Base-by-base conservation (phyloP, 163 green algal genomes). In the Scenedesmus sp. region DNA sequence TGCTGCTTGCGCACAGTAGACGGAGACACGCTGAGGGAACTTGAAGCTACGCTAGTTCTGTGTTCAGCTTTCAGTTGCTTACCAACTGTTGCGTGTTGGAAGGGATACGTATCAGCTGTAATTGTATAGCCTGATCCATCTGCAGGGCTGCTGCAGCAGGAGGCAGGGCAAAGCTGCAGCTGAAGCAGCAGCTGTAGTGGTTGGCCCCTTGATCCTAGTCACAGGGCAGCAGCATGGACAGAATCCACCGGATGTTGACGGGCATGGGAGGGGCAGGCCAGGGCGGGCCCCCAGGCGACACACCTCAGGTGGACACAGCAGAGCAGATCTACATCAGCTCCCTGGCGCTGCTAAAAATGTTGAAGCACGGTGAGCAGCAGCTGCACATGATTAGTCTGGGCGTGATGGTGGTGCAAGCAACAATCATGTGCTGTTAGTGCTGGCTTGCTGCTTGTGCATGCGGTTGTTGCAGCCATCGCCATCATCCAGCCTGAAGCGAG, bases 291-390 rank as follows among this genome's bases (percentile, higher is more conserved):
- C 91, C 94, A 20, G 92, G 92, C 23, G 96, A 98, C 86, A 94
- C 96, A n/a, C 95, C 96, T 0, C 96, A 97, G 81, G 95, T 97
- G 4, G 95, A 98, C 91, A 99, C 97, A 18, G 95, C 96, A 23
- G 98, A 99, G 95, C 97, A 99, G 90, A 98, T 99, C 59, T 99
- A 99, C 94, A 99, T 99, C 86, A 99, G 96, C 2, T 99, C 97
- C 2, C 93, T 99, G 55, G 98, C 98, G 2, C 95, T 99, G 88
- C 93, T 99, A 0, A 99, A 99, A 92, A 99, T 99, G 98, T 95
- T 99, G 18, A 99, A 99, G 94, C 98, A 99, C 94, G 98, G 98
- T 98, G 87, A 86, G 94, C 26, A 26, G 64, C 16, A 79, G 70
- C 70, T 79, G 70, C 20, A 52, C 23, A 46, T 15, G 5, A 52